Evolutionary conservation across 2,329 filamentous ascomycete species (phyloP).

Genomic region (Clarireedia homoeocarpa): DNA sequence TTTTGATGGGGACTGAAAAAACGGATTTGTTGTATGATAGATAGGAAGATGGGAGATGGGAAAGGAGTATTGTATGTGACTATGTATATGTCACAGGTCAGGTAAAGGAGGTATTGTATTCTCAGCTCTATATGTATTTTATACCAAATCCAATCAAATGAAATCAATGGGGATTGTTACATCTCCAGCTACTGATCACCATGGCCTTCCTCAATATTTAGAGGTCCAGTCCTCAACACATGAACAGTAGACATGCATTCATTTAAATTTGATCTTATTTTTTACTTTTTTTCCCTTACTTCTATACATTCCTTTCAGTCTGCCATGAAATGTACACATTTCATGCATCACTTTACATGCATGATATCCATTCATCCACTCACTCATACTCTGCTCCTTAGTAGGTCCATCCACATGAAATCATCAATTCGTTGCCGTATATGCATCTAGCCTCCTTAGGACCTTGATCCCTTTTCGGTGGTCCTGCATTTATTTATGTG

Average conservation of each 20-base stretch:
- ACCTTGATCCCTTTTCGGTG: background rate
- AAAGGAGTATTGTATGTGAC: background rate
- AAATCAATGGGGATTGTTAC: background rate
- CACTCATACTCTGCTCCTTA: background rate
- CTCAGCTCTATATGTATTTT: background rate
- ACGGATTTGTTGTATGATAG: background rate
- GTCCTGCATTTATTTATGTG: background rate
- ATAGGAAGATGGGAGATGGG: too few relatives aligned
- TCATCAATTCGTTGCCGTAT: background rate
- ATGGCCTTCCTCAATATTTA: too few relatives aligned
- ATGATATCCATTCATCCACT: background rate
- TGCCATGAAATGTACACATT: too few relatives aligned
- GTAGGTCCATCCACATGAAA: background rate
- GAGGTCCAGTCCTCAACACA: too few relatives aligned
- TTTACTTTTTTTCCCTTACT: too few relatives aligned
- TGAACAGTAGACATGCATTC: too few relatives aligned
- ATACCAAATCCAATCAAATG: background rate
- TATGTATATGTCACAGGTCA: background rate
- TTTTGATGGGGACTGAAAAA: background rate
- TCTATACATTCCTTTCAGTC: too few relatives aligned
- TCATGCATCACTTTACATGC: background rate
- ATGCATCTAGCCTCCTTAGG: background rate
- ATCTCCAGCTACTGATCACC: too few relatives aligned
- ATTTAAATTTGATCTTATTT: too few relatives aligned
- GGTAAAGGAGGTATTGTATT: background rate